These are phyloP conservation scores for Ajuga chamaepitys DNA, from an alignment of 257 asterid species.

Conservation along the genomic window DNA sequence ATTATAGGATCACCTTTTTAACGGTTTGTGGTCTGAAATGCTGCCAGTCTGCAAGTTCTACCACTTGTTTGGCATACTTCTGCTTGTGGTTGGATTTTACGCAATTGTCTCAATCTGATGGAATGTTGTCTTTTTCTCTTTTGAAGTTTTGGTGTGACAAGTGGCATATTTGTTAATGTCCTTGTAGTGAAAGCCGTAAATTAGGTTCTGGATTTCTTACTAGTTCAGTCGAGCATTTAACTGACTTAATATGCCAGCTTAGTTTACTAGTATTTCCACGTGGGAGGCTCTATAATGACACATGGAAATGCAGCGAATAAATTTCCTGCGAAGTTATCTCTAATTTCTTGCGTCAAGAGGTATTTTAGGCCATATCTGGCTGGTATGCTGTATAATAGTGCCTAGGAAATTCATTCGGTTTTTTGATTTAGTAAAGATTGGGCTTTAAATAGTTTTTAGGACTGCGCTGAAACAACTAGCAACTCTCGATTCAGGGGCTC, in stretches of 20 bases:
- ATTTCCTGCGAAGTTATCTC: not conserved
- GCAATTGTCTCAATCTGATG: not conserved
- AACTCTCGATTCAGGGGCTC: not conserved
- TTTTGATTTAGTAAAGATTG: too few relatives aligned
- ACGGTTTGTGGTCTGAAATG: not conserved
- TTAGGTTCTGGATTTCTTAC: not conserved
- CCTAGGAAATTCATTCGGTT: not conserved
- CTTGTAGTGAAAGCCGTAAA: not conserved
- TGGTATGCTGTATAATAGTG: too few relatives aligned
- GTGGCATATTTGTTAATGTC: not conserved
- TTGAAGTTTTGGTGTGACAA: not conserved
- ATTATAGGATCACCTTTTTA: not conserved
- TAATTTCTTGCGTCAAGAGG: not conserved
- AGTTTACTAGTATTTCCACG: not conserved
- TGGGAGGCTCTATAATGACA: not conserved
- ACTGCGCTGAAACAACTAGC: not conserved
- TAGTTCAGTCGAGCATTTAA: not conserved
- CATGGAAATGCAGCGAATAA: not conserved
- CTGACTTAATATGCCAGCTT: not conserved
- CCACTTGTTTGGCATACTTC: not conserved
- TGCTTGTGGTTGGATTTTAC: conserved; percentile 1
- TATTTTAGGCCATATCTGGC: not conserved
- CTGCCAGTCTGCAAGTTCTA: not conserved
- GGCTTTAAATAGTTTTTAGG: not conserved
- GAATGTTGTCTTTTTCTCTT: not conserved